Conservation (phyloP, 768 basidiomycete genomes). For the Xerocomus potaroensis region DNA sequence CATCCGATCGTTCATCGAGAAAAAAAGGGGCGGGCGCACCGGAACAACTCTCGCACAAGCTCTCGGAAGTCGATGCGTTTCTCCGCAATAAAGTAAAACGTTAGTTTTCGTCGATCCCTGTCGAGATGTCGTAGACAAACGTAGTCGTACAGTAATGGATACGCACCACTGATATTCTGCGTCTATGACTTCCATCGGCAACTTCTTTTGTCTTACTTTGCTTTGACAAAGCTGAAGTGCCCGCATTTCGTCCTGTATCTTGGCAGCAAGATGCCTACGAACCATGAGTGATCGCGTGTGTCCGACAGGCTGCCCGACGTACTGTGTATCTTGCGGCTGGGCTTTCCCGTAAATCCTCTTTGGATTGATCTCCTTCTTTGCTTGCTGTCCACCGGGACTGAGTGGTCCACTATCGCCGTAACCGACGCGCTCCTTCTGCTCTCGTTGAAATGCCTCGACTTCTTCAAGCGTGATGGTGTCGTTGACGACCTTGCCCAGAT, state of each 20-base stretch:
- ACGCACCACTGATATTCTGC: constrained; percentile 97
- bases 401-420: constrained; percentile 41
- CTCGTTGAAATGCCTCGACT: constrained; percentile 86
- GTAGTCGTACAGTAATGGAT: background rate
- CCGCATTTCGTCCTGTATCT: constrained; percentile 88
- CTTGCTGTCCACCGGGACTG: constrained; percentile 44
- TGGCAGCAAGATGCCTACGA: constrained; percentile 65
- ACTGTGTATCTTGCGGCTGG: constrained; percentile 77
- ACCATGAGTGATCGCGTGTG: background rate
- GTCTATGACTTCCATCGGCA: constrained; percentile 98
- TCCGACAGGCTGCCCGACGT: constrained; percentile 21
- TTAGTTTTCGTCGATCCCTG: constrained; percentile 97
- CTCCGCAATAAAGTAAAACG: constrained; percentile 96
- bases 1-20: constrained; percentile 2
- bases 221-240: constrained; percentile 87
- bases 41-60: constrained; percentile 90
- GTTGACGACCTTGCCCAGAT: constrained; percentile 88
- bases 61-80: constrained; percentile 96
- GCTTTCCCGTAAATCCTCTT: constrained; percentile 96
- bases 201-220: constrained; percentile 89
- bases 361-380: constrained; percentile 92
- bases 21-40: constrained; percentile 40
- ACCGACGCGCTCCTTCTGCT: constrained; percentile 59
- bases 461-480: constrained; percentile 87
- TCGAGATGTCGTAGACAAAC: background rate